A percentile compares a stretch with the other conserved stretches of the same genome.
phyloP scores from a whole-genome alignment of 139 green algal species.

The Chlorella sp. region DNA sequence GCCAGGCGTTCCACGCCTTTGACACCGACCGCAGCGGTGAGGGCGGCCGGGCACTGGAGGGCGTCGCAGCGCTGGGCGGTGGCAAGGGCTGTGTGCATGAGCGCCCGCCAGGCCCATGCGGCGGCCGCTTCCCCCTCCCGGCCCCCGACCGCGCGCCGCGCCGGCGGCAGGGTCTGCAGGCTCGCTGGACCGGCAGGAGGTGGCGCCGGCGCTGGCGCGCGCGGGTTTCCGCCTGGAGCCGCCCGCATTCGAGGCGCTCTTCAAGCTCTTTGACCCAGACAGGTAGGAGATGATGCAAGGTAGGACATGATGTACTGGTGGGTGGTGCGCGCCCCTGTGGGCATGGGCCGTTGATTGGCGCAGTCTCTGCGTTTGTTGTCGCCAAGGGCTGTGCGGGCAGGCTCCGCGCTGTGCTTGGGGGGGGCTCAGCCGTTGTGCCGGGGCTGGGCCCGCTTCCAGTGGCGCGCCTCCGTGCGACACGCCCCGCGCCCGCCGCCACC shows the following conservation, averaged over 20 bases:
- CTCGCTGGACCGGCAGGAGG: constrained; percentile 28
- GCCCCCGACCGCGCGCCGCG: no score
- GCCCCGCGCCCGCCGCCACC: neutral
- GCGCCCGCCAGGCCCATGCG: no score
- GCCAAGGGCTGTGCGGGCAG: neutral
- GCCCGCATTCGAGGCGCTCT: neutral
- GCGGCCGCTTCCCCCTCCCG: no score
- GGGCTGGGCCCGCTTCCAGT: neutral
- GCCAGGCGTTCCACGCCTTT: neutral
- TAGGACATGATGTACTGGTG: no score
- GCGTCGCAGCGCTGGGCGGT: no score
- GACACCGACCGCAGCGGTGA: neutral
- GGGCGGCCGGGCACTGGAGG: no score
- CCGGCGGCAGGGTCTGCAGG: no score
- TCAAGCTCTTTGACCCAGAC: neutral
- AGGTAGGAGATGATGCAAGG: neutral
- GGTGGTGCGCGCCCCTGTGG: no score
- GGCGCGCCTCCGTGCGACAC: neutral
- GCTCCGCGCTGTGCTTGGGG: neutral
- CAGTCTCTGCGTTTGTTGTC: neutral
- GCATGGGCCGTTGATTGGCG: no score
- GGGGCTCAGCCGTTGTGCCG: neutral
- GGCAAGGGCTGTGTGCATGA: no score
- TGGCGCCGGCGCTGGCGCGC: constrained; percentile 19
- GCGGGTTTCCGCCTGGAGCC: constrained; percentile 1